Conservation (phyloP, 2,329 filamentous ascomycete genomes). For the Fusarium floridanum region DNA sequence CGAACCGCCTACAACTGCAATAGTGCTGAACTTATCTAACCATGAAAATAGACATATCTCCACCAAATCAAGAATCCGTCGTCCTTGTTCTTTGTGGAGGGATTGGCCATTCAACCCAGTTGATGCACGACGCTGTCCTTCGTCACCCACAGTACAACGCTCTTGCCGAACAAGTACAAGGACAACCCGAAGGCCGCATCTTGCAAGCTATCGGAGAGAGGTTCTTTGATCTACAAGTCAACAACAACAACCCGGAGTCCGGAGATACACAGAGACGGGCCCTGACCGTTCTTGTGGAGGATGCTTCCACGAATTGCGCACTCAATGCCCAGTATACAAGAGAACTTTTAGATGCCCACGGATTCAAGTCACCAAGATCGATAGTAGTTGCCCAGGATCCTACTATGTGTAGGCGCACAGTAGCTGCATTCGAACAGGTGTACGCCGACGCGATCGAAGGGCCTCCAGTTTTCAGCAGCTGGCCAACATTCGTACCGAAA, state of each 20-base stretch:
- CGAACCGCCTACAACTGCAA: not conserved
- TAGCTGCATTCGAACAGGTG: constrained; percentile 32
- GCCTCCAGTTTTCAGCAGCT: constrained; percentile 18
- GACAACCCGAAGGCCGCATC: constrained; percentile 33
- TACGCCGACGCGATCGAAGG: constrained; percentile 13
- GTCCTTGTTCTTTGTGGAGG: constrained; percentile 38
- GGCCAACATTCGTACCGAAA: constrained; percentile 38
- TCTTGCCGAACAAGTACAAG: constrained; percentile 11
- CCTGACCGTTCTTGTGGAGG: constrained; percentile 32
- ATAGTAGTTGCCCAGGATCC: constrained; percentile 39
- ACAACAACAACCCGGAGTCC: not conserved
- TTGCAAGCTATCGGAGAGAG: constrained; percentile 28
- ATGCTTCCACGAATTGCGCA: constrained; percentile 40
- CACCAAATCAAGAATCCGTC: not conserved
- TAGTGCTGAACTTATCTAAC: not conserved
- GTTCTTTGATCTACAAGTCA: constrained; percentile 25
- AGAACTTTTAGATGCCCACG: constrained; percentile 31
- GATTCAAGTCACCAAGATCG: constrained; percentile 31
- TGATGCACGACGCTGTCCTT: constrained; percentile 36
- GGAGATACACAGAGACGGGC: not conserved
- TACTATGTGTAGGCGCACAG: constrained; percentile 38
- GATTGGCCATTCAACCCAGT: constrained; percentile 38
- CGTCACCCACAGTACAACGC: constrained; percentile 28
- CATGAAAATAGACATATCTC: not conserved
- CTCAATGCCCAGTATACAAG: constrained; percentile 38